These are phyloP conservation scores for Calocybe gangraenosa DNA, from an alignment of 768 basidiomycete genomes.

Conservation along the genomic window DNA sequence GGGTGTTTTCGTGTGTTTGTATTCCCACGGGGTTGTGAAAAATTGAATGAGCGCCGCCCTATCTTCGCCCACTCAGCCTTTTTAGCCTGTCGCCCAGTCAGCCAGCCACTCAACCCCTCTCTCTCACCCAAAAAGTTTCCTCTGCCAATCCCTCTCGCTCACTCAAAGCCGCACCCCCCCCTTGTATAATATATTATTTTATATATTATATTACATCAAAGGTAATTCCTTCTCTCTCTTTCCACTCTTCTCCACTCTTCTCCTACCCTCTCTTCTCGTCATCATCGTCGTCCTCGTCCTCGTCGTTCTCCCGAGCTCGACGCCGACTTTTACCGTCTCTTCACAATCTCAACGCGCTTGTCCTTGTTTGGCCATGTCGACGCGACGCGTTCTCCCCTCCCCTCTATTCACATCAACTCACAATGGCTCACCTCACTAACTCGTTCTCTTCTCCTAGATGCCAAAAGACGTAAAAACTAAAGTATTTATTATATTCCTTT, in stretches of 20 bases:
- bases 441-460: slow-evolving; percentile 45
- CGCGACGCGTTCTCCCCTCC: slow-evolving; percentile 12
- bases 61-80: too few species aligned
- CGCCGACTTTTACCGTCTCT: neutral
- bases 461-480: slow-evolving; percentile 67
- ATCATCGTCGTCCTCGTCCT: neutral
- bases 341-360: slow-evolving; percentile 8
- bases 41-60: neutral
- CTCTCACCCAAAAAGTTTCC: too few species aligned
- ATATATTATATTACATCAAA: too few species aligned
- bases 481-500: slow-evolving; percentile 62
- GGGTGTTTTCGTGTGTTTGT: neutral
- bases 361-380: slow-evolving; percentile 15
- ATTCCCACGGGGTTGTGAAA: slow-evolving; percentile 11
- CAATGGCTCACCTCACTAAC: neutral
- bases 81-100: too few species aligned
- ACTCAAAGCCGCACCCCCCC: too few species aligned
- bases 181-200: too few species aligned
- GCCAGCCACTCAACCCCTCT: too few species aligned
- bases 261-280: neutral
- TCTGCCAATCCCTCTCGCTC: too few species aligned
- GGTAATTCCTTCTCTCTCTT: neutral
- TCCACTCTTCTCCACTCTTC: neutral
- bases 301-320: slow-evolving; percentile 3
- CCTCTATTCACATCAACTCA: too few species aligned